Base-by-base conservation (phyloP, 495 filamentous ascomycete genomes). In the Thermochaetoides thermophila region DNA sequence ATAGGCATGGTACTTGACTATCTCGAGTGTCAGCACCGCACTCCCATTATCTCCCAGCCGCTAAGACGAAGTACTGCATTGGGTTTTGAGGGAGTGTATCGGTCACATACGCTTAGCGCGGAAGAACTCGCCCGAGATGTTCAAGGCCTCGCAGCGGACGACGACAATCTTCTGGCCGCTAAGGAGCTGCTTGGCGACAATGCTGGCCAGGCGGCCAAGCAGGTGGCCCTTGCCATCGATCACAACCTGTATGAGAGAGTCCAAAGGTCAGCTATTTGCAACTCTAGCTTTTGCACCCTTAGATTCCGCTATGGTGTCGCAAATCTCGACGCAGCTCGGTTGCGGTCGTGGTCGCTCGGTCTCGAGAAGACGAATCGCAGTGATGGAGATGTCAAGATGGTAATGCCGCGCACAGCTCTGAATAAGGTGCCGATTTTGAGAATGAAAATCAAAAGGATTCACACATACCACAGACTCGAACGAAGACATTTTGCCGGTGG, bases 81-180 rank as follows among this genome's bases (percentile, higher is more conserved):
- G 21, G n/a, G 10, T 23, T 23, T 11, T 24, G 21, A 32, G 28
- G 4, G 2, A 34, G 29, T 36, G 31, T 33, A 29, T 39, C 31
- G 34, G 25, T 27, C 60, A 87, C 89, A 67, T 91, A 97, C 89
- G 78, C 76, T 97, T 97, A 53, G 86, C 77, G 56, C 89, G 84
- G 78, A 96, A 97, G 82, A 97, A 97, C 71, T 95, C 89, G 69
- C 89, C 89, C 52, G 89, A 97, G 75, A 97, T 96, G 76, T 96
- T 96, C 57, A 97, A 76, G 54, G 80, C 82, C 66, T 97, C 89
- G 72, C 83, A 93, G 72, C 89, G 83, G 59, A 97, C 91, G 42
- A 97, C 78, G 43, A 94, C 87, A 64, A 97, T 86, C 78, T 96
- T 94, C 73, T 96, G 91, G 59, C 89, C 89, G 63, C 82, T 91